A percentile compares a stretch with the other conserved stretches of the same genome.
Evolutionary conservation across 1,284 basidiomycete genomes (phyloP).

Genomic region (Naganishia liquefaciens): DNA sequence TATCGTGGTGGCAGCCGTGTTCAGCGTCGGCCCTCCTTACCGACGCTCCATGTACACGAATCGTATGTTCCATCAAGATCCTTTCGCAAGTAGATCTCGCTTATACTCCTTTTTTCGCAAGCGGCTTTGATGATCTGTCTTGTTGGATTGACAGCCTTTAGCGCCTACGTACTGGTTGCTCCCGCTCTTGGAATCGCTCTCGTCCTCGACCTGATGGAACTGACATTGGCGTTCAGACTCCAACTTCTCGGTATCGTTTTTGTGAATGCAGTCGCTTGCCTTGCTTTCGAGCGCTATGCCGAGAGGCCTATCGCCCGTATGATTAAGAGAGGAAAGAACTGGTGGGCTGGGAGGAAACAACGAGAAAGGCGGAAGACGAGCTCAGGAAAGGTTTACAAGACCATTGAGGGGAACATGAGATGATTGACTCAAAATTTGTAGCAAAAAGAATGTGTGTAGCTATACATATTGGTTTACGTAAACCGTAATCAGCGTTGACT

Average conservation of each 20-base stretch:
- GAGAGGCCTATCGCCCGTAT: constrained; percentile 63
- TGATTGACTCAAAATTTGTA: background rate
- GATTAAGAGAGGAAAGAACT: constrained; percentile 55
- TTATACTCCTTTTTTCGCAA: constrained; percentile 45
- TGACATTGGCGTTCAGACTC: constrained; percentile 71
- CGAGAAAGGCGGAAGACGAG: constrained; percentile 48
- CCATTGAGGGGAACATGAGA: constrained; percentile 51
- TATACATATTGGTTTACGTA: background rate
- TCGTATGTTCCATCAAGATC: constrained; percentile 58
- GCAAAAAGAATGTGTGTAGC: background rate
- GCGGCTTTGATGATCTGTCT: constrained; percentile 77
- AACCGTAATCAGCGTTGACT: no score
- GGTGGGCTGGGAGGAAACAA: constrained; percentile 39
- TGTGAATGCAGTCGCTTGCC: constrained; percentile 71
- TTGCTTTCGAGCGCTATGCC: constrained; percentile 79
- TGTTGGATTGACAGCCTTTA: constrained; percentile 67
- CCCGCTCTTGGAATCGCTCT: constrained; percentile 66
- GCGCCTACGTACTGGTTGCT: constrained; percentile 69
- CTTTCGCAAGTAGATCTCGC: constrained; percentile 1
- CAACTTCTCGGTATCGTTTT: constrained; percentile 70
- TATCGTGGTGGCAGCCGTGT: constrained; percentile 91
- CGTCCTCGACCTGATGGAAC: constrained; percentile 74
- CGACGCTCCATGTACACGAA: constrained; percentile 94
- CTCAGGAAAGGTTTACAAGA: constrained; percentile 58
- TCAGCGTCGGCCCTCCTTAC: constrained; percentile 96